Evolutionary conservation across 2,329 filamentous ascomycete species (phyloP).

Genomic region (Diatrype stigma): DNA sequence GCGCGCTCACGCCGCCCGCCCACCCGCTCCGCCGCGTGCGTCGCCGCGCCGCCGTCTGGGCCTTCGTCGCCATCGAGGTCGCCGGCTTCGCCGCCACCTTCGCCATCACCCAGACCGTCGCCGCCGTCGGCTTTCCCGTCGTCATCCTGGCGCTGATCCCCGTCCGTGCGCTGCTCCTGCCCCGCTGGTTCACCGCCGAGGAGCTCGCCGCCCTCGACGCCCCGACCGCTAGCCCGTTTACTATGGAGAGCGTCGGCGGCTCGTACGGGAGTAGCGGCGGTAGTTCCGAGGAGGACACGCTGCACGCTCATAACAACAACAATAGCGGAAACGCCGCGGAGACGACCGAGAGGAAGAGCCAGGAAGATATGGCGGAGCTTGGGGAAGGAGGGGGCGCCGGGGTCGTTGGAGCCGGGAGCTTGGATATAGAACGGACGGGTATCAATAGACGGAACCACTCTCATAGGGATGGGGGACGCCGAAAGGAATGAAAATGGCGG

Average conservation of each 20-base stretch:
- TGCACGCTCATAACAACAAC: neutral
- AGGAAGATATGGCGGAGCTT: conserved; percentile 33
- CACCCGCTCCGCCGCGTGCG: conserved; percentile 58
- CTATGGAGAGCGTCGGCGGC: conserved; percentile 71
- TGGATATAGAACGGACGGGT: conserved; percentile 23
- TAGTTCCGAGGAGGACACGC: conserved; percentile 14
- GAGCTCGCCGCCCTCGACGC: conserved; percentile 64
- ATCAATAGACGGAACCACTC: conserved; percentile 18
- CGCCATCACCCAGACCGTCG: conserved; percentile 78
- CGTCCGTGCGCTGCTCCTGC: conserved; percentile 59
- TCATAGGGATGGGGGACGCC: conserved; percentile 4
- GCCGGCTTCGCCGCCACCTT: conserved; percentile 73
- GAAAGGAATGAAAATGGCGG: conserved; percentile 1
- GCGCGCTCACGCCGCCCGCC: conserved; percentile 51
- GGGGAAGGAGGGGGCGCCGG: conserved; percentile 21
- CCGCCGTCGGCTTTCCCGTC: conserved; percentile 75
- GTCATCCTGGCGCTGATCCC: conserved; percentile 69
- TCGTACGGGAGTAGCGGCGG: conserved; percentile 48
- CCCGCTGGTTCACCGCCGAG: conserved; percentile 52
- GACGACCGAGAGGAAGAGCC: conserved; percentile 18
- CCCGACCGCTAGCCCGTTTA: conserved; percentile 71
- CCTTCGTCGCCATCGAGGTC: conserved; percentile 65
- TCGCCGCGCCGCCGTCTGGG: conserved; percentile 65
- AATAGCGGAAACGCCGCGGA: conserved; percentile 2
- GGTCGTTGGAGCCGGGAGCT: conserved; percentile 5